These are phyloP conservation scores for Thermothielavioides terrestris DNA, from an alignment of 495 filamentous ascomycete genomes.

Conservation along the genomic window DNA sequence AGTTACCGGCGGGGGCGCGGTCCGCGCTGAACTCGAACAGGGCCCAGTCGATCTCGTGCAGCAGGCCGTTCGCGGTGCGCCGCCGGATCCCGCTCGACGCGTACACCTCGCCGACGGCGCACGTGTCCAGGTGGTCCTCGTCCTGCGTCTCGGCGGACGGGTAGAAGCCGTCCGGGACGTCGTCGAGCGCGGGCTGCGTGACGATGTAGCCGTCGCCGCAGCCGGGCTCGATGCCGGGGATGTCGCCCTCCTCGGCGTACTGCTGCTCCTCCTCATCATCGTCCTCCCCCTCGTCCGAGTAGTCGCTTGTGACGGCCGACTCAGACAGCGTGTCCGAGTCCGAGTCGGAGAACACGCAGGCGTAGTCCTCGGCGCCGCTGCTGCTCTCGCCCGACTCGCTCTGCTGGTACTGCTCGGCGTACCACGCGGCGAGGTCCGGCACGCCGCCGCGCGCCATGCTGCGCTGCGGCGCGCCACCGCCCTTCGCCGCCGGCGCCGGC, in stretches of 20 bases:
- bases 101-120: slow-evolving; percentile 71
- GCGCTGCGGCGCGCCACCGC: slow-evolving; percentile 8
- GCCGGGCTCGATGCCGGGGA: slow-evolving; percentile 67
- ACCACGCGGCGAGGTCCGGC: slow-evolving; percentile 25
- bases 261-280: slow-evolving; percentile 37
- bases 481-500: slow-evolving; percentile 23
- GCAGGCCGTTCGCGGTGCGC: slow-evolving; percentile 48
- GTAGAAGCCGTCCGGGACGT: slow-evolving; percentile 75
- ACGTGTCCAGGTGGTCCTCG: slow-evolving; percentile 62
- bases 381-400: slow-evolving; percentile 31
- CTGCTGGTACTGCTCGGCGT: slow-evolving; percentile 23
- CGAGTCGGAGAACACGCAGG: slow-evolving; percentile 47
- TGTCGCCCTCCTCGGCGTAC: slow-evolving; percentile 63
- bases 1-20: slow-evolving; percentile 62
- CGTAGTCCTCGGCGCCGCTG: slow-evolving; percentile 34
- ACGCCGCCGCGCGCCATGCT: slow-evolving; percentile 20
- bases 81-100: slow-evolving; percentile 83
- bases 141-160: slow-evolving; percentile 41
- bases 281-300: slow-evolving; percentile 31
- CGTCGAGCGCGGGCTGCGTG: slow-evolving; percentile 82
- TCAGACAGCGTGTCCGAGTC: slow-evolving; percentile 43
- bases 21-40: slow-evolving; percentile 70
- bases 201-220: slow-evolving; percentile 64
- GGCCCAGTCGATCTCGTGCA: slow-evolving; percentile 95
- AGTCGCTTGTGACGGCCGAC: slow-evolving; percentile 40